Evolutionary conservation across 1,139 yeast genomes (phyloP).

Genomic region (Taiozyma sp.): DNA sequence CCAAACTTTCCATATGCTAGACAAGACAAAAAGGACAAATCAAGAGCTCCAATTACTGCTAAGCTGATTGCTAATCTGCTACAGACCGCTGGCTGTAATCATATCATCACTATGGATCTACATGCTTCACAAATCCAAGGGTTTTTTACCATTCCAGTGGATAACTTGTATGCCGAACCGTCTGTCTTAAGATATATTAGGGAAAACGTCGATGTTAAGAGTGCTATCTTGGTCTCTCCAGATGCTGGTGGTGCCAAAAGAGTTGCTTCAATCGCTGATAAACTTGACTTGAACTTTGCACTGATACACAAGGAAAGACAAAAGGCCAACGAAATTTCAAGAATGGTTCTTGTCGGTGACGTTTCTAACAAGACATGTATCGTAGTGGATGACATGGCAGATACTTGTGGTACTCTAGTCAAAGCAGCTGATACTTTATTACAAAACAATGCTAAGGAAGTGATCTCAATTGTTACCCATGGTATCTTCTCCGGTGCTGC

Average conservation of each 20-base stretch:
- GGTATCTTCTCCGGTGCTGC: conserved; percentile 77
- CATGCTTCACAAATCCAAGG: conserved; percentile 88
- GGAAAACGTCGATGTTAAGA: conserved; percentile 42
- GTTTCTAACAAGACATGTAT: conserved; percentile 67
- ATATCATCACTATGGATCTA: conserved; percentile 78
- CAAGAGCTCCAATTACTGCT: conserved; percentile 81
- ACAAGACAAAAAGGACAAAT: conserved; percentile 79
- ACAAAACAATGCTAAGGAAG: conserved; percentile 71
- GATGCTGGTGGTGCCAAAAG: conserved; percentile 89
- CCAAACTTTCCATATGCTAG: conserved; percentile 83
- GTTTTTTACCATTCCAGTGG: conserved; percentile 77
- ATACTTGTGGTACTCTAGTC: conserved; percentile 77
- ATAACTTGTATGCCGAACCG: conserved; percentile 79
- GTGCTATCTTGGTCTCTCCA: conserved; percentile 78
- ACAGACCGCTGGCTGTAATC: conserved; percentile 78
- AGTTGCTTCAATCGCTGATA: conserved; percentile 76
- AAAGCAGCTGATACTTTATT: conserved; percentile 55
- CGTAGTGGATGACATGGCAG: conserved; percentile 80
- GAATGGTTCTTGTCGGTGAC: conserved; percentile 81
- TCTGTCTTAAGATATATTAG: conserved; percentile 65
- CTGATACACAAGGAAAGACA: conserved; percentile 81
- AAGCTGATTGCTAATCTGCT: conserved; percentile 71
- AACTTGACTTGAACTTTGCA: conserved; percentile 72
- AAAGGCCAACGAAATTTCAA: conserved; percentile 70
- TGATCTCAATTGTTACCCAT: conserved; percentile 74